phyloP scores from a whole-genome alignment of 805 yeast species.

The Candida pseudoglaebosa region DNA sequence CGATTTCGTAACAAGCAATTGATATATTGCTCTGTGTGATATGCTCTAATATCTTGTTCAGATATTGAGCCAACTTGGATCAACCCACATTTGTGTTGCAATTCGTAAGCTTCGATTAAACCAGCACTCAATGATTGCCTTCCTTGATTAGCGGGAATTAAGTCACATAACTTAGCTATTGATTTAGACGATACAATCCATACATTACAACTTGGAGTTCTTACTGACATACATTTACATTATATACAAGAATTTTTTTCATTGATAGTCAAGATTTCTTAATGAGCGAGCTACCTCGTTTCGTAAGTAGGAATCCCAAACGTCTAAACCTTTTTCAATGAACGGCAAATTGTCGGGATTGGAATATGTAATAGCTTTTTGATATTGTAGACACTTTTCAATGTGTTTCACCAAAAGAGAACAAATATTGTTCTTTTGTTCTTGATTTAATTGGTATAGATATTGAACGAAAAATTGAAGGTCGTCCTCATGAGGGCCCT shows the following conservation, averaged over 20 bases:
- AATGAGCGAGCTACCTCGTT: not conserved
- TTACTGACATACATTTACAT: not conserved
- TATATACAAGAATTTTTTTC: not conserved
- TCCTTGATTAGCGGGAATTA: constrained; percentile 50
- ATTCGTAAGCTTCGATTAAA: constrained; percentile 39
- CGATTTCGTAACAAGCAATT: constrained; percentile 31
- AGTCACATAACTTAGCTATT: constrained; percentile 28
- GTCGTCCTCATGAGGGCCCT: constrained; percentile 36
- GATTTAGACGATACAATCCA: constrained; percentile 18
- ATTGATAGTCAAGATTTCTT: not conserved
- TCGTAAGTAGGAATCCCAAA: constrained; percentile 7
- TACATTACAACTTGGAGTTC: constrained; percentile 12
- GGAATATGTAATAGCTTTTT: constrained; percentile 1
- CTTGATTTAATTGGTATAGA: constrained; percentile 15
- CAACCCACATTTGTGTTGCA: constrained; percentile 23
- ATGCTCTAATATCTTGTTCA: constrained; percentile 37
- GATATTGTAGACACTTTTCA: constrained; percentile 3
- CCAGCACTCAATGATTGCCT: constrained; percentile 44
- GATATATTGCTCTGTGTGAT: constrained; percentile 48
- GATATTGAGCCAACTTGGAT: constrained; percentile 24
- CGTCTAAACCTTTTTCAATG: constrained; percentile 8
- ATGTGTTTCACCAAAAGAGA: constrained; percentile 15
- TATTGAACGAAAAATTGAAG: constrained; percentile 18
- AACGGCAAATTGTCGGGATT: constrained; percentile 4
- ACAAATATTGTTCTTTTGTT: constrained; percentile 15